Evolutionary conservation across 2,329 filamentous ascomycete genomes (phyloP), one percentile per base, ranked within the genome.

Genomic region (Aspergillus nomiae): DNA sequence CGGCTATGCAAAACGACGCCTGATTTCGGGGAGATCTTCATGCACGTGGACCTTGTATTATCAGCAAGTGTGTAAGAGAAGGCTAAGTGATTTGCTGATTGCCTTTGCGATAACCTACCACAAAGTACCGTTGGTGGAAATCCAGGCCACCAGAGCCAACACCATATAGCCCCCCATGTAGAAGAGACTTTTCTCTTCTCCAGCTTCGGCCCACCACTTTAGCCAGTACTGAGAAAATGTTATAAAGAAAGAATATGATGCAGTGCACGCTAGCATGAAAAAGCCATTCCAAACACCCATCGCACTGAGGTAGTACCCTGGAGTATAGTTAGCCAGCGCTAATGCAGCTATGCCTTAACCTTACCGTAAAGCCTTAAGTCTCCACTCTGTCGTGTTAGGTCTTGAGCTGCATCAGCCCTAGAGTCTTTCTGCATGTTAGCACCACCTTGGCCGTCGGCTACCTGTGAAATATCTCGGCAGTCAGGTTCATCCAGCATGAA

Each of bases 221-320:
- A 54, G 21, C 30, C 51, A 54, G 28, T 53, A 56, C 19, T 60
- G 34, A 5, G 56, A 58, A 41, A 58, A 58, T 2, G 60, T 61
- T 5, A 61, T 41, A 16, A 54, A 36, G 26, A 56, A 53, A 2
- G 58, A 61, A 45, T 61, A 63, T 30, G 46, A 53, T 30, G 26
- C 26, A 19, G 32, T 41, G 21, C 48, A 59, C 10, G 19, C 5
- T 16, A 56, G 24, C 50, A 58, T 30, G 11, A 60, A 26, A 8
- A 60, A 6, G 1, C 19, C 38, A 34, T 60, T 60, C 8, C 4
- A 8, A 11, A 14, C 5, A 5, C 50, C 50, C n/a, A 60, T 24
- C 4, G 36, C 48, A 45, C 46, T 55, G 2, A 55, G 6, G 34
- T 60, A 60, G n/a, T 55, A 60, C 5, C 26, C 50, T 60, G 14